Conservation (phyloP, 805 yeast species). For the Jamesozyma piceae region DNA sequence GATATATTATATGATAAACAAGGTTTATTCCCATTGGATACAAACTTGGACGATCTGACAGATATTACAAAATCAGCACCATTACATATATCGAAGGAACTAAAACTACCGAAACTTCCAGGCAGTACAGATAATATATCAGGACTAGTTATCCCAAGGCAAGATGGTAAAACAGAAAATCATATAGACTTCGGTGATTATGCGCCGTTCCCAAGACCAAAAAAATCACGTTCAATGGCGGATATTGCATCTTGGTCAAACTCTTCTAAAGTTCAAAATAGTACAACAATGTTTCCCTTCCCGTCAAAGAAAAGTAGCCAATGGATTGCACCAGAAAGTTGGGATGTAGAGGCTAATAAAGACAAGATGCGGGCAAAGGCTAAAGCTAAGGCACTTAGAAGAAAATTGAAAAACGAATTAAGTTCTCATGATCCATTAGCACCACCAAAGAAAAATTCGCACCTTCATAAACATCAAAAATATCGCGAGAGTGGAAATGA, state of each 20-base stretch:
- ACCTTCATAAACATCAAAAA: not conserved
- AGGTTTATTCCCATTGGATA: slow-evolving; percentile 19
- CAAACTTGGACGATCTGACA: slow-evolving; percentile 23
- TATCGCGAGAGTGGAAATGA: not conserved
- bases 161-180: not conserved
- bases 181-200: not conserved
- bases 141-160: not conserved
- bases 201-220: slow-evolving; percentile 4
- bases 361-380: slow-evolving; percentile 4
- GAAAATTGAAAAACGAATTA: slow-evolving; percentile 1
- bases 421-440: slow-evolving; percentile 1
- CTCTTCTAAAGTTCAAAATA: not conserved
- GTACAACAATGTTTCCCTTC: not conserved
- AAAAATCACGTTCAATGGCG: slow-evolving; percentile 11
- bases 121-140: slow-evolving; percentile 1
- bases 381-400: slow-evolving; percentile 2
- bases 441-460: slow-evolving; percentile 6
- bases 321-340: slow-evolving; percentile 54
- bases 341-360: slow-evolving; percentile 42
- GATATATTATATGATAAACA: slow-evolving; percentile 1
- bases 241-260: slow-evolving; percentile 4
- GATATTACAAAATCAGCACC: slow-evolving; percentile 16
- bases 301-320: slow-evolving; percentile 6
- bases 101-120: not conserved
- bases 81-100: not conserved